Base-by-base conservation (phyloP, 768 basidiomycete species). In the Lactarius vividus region DNA sequence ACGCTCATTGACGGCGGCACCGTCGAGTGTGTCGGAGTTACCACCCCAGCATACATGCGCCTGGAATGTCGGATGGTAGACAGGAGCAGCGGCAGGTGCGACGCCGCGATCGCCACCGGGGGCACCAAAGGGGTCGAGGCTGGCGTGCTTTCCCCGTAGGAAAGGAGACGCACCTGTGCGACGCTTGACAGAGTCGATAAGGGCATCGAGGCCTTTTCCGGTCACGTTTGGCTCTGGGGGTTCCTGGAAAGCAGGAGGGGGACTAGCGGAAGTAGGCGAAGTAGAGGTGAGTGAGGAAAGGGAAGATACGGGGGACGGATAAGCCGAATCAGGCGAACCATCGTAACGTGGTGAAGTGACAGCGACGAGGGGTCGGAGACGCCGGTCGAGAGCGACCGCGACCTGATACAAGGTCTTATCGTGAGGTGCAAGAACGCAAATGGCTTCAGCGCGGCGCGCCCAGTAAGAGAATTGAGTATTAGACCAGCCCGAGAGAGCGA, bases 391-490 rank as follows among this genome's bases (percentile, higher is more conserved):
- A 16, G 79, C 80, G 29, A 75, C 61, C 29, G 78, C 78, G 46
- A 83, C 79, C 29, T 78, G 73, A 28, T 72, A 76, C 49, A 82
- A 74, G 49, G 78, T 78, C 44, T 73, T 72, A 67, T 82, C 81
- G 53, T 79, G 76, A 44, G 74, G 67, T 18, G 77, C 75, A 35
- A 82, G 76, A 44, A 83, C 82, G 57, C 81, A 82, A 54, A 82
- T 78, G 33, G 80, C 82, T 71, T 83, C 82, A 6, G 78, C 74
- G 35, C 81, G 81, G 59, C 81, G 80, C n/a, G 81, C 80, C 82
- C 81, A 82, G 65, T 83, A 83, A 55, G 81, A 83, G 58, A 82
- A 82, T 63, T 83, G 82, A 10, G 81, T 83, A 58, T 83, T 82
- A 23, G 82, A 83, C 81, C 81, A 83, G 64, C 81, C 81, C 6